Evolutionary conservation across 495 filamentous ascomycete genomes (phyloP), one percentile per base, ranked within the genome.

Genomic region (Stereocaulon alpinum): DNA sequence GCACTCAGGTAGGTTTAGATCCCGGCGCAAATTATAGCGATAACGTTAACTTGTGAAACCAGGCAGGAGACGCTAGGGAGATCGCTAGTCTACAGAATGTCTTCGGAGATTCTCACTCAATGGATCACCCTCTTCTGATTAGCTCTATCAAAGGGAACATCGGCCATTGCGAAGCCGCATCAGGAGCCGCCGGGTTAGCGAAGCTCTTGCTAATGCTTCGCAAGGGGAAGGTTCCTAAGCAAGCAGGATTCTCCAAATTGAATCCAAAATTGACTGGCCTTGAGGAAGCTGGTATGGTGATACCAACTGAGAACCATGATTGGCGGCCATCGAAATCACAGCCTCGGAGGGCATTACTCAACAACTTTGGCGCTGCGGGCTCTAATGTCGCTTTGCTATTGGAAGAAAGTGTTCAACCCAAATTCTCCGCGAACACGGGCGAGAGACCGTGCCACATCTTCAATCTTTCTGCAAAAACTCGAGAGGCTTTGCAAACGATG

Each of bases 101-200:
- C 52, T 56, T 65, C 20, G 42, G 80, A 78, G 51, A 75, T 80
- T 27, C 88, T 88, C 62, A 85, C 85, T 4, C 83, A 81, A 0
- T 74, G 24, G 18, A 29, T 11, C 51, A 63, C 11, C 61, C 63
- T 1, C 56, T 76, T 3, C 22, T 64, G 45, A 34, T 77, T 2
- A 70, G 73, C 4, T 60, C 73, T 0, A 68, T 71, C 12, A 77
- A 77, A 47, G 59, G 68, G 0, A 77, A 77, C 51, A 59, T 76
- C 17, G 74, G 74, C 0, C 74, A 77, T 49, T 64, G 67, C 4
- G 74, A 75, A 48, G 67, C 72, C 3, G 67, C 62, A 0, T 63
- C 71, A 6, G 72, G 73, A 3, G 55, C 67, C 0, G 49, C 67
- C 0, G 52, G 64, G 1, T 50, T 76, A 24, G 52, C 71, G 18